These are phyloP conservation scores for Alternaria sp. DNA, from an alignment of 2,329 filamentous ascomycete genomes.

Conservation along the genomic window DNA sequence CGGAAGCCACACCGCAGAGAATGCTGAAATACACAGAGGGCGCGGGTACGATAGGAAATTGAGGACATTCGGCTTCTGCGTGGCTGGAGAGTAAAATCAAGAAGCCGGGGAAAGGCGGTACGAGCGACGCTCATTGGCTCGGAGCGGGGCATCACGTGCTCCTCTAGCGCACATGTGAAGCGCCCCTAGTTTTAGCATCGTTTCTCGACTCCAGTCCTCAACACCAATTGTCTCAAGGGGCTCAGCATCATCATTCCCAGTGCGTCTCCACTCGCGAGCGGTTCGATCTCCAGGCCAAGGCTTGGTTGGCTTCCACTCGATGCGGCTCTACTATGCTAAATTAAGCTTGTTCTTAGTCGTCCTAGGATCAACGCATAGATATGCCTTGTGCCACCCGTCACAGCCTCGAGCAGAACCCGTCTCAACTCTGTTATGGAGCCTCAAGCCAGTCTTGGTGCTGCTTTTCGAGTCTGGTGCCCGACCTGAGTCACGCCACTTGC, in stretches of 20 bases:
- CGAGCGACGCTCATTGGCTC: constrained; percentile 27
- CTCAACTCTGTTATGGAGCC: constrained; percentile 44
- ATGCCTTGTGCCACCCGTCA: constrained; percentile 39
- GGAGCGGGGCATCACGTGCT: constrained; percentile 16
- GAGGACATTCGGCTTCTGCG: constrained; percentile 18
- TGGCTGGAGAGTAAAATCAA: constrained; percentile 30
- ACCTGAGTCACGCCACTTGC: constrained; percentile 44
- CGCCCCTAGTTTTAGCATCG: constrained; percentile 41
- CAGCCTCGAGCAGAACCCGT: constrained; percentile 45
- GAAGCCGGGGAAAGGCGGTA: constrained; percentile 24
- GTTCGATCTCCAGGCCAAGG: constrained; percentile 27
- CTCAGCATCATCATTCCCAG: constrained; percentile 38
- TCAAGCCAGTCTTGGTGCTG: constrained; percentile 40
- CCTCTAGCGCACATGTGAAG: constrained; percentile 28
- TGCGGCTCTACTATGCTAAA: constrained; percentile 28
- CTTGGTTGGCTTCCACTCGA: constrained; percentile 37
- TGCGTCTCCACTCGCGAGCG: constrained; percentile 21
- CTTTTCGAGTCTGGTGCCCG: constrained; percentile 37
- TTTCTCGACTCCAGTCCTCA: constrained; percentile 36
- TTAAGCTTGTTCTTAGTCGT: constrained; percentile 34
- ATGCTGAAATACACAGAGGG: constrained; percentile 1
- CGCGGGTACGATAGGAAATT: constrained; percentile 18
- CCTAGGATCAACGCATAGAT: constrained; percentile 41
- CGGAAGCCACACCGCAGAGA: not conserved
- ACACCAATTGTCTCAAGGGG: constrained; percentile 54